Base-by-base conservation (phyloP, 495 filamentous ascomycete genomes). In the Talaromyces adpressus region DNA sequence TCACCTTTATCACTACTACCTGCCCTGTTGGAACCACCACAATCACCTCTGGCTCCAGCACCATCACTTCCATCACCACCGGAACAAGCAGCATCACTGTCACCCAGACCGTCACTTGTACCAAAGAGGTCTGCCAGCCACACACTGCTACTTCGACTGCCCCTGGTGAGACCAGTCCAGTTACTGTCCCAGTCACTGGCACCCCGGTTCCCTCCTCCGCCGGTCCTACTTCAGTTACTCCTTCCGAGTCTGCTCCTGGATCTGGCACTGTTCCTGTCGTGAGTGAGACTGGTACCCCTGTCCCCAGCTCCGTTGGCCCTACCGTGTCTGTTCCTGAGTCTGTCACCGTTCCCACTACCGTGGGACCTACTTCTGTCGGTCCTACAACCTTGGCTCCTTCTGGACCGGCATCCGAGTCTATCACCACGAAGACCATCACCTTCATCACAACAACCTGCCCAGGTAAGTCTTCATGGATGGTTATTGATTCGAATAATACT, bases 361-460 rank as follows among this genome's bases (percentile, higher is more conserved):
- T 41, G 1, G 59, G 36, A 7, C 41, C 60, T 7, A 62, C 39
- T 14, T 23, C 29, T 6, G 58, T 41, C 6, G 59, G 23, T 4
- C 34, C 59, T 61, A 61, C 59, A 4, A 61, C 59, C 11, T 36
- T 45, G 16, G 32, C 58, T 16, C 52, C 52, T 56, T 14, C 52
- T 56, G 52, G 52, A 25, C 52, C 52, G 20, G 27, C 56, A 1
- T 58, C 56, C 30, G 56, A 58, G 18, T 32, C 56, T 23, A 25
- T 58, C 16, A 54, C 54, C 14, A 64, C 62, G 6, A 59, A 60
- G 54, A 58, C 57, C 11, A 53, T 51, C 18, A 61, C 63, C n/a
- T 64, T 63, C 23, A 54, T 57, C 6, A 64, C 68, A 3, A 66
- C 68, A 5, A 64, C 63, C 57, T 59, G 63, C 47, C 57, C 63